phyloP scores from a whole-genome alignment of 352 stramenopile species.

The Phytopythium sindhum region DNA sequence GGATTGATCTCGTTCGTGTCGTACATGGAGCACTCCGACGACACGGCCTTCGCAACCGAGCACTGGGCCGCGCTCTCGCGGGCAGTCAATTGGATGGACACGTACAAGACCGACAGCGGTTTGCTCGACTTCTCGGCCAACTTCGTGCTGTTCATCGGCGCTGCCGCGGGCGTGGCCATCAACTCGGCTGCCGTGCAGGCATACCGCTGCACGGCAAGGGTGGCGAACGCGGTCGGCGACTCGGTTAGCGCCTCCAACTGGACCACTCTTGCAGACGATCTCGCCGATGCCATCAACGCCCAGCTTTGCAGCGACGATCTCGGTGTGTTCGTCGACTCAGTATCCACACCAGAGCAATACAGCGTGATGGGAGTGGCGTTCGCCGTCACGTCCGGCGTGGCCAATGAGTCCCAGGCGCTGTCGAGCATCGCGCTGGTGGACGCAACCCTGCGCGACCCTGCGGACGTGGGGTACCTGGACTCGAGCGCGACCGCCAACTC shows the following conservation, averaged over 20 bases:
- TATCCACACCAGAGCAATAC: constrained; percentile 14
- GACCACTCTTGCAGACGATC: constrained; percentile 5
- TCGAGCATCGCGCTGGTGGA: constrained; percentile 15
- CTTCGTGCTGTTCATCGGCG: constrained; percentile 12
- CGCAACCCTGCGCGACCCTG: background rate
- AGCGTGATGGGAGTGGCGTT: constrained; percentile 25
- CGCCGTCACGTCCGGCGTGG: constrained; percentile 21
- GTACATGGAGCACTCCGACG: constrained; percentile 29
- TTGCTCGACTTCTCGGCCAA: constrained; percentile 25
- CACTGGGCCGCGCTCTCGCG: constrained; percentile 17
- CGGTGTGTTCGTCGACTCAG: constrained; percentile 15
- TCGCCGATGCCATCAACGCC: constrained; percentile 20
- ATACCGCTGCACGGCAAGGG: constrained; percentile 17
- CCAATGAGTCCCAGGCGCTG: constrained; percentile 19
- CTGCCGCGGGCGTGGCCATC: constrained; percentile 15
- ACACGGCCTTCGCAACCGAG: constrained; percentile 12
- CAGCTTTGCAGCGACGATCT: constrained; percentile 23
- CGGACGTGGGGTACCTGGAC: constrained; percentile 22
- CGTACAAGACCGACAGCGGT: constrained; percentile 10
- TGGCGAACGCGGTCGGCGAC: constrained; percentile 17
- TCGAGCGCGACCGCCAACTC: constrained; percentile 14
- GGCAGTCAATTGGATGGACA: constrained; percentile 13
- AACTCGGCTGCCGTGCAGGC: constrained; percentile 24
- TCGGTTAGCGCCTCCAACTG: constrained; percentile 14
- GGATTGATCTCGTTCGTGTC: constrained; percentile 22